Conservation (phyloP, 2,329 filamentous ascomycete species). For the Xylaria arbuscula region DNA sequence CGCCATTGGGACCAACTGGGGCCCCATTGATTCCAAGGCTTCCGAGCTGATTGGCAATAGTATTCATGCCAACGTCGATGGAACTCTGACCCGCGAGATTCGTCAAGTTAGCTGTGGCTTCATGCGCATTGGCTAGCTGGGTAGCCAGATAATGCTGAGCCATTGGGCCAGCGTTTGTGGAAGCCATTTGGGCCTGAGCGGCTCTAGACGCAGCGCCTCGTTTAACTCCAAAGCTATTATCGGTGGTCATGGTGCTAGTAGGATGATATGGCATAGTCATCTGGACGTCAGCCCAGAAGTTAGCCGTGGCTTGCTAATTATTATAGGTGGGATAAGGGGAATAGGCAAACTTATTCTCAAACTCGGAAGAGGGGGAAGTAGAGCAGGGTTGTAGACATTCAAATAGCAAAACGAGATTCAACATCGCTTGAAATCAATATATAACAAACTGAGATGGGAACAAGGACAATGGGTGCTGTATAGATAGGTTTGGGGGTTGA, state of each 20-base stretch:
- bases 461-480: background rate
- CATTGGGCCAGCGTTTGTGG: conserved; percentile 37
- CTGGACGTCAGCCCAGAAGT: conserved; percentile 18
- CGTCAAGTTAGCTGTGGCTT: conserved; percentile 38
- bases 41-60: conserved; percentile 49
- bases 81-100: conserved; percentile 38
- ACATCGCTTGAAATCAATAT: background rate
- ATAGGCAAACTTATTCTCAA: background rate
- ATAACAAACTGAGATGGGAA: background rate
- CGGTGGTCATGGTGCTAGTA: conserved; percentile 40
- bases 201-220: conserved; percentile 40
- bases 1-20: conserved; percentile 39
- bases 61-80: conserved; percentile 45
- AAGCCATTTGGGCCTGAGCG: conserved; percentile 41
- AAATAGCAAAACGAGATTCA: background rate
- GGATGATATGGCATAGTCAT: conserved; percentile 44
- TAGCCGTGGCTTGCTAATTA: conserved; percentile 12
- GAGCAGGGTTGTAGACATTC: background rate
- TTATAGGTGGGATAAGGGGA: background rate
- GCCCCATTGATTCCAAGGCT: conserved; percentile 51
- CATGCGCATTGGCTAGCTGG: conserved; percentile 41
- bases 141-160: conserved; percentile 43
- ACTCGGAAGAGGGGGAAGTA: background rate
- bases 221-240: conserved; percentile 44
- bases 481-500: background rate